These are phyloP conservation scores for Stropharia rugosoannulata DNA, from an alignment of 768 basidiomycete genomes.

Conservation along the genomic window DNA sequence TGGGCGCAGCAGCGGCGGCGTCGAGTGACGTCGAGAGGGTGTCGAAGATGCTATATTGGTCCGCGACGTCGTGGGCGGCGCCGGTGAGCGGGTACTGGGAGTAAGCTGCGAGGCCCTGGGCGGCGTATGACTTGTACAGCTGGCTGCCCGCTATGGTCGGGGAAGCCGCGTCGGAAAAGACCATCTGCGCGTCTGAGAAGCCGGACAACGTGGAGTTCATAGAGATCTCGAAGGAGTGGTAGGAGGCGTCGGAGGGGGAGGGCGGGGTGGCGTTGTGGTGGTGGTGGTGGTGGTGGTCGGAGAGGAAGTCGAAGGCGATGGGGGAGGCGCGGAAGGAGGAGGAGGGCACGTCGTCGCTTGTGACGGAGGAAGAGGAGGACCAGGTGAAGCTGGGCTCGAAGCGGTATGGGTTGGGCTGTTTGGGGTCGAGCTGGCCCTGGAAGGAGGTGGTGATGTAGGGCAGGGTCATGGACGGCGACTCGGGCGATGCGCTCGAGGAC, in stretches of 20 bases:
- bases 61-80: slow-evolving; percentile 25
- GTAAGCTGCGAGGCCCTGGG: no score
- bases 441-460: slow-evolving; percentile 23
- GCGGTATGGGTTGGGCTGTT: slow-evolving; percentile 23
- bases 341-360: slow-evolving; percentile 25
- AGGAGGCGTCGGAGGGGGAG: slow-evolving; percentile 26
- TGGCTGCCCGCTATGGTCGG: slow-evolving; percentile 11
- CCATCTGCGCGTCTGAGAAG: slow-evolving; percentile 29
- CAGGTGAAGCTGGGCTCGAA: slow-evolving; percentile 24
- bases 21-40: slow-evolving; percentile 20
- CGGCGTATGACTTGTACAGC: slow-evolving; percentile 19
- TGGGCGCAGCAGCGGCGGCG: slow-evolving; percentile 25
- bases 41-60: slow-evolving; percentile 33
- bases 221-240: slow-evolving; percentile 31
- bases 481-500: slow-evolving; percentile 42
- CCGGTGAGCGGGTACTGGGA: slow-evolving; percentile 29
- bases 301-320: slow-evolving; percentile 21
- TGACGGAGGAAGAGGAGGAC: slow-evolving; percentile 31
- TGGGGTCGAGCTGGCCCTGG: slow-evolving; percentile 15
- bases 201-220: slow-evolving; percentile 30
- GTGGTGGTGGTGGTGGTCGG: slow-evolving; percentile 8
- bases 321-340: slow-evolving; percentile 25
- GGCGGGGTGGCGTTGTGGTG: slow-evolving; percentile 18
- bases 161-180: slow-evolving; percentile 17
- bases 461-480: slow-evolving; percentile 24